Evolutionary conservation across 202 grass and related monocot species (phyloP).

Genomic region (Cymbopogon flexuosus): DNA sequence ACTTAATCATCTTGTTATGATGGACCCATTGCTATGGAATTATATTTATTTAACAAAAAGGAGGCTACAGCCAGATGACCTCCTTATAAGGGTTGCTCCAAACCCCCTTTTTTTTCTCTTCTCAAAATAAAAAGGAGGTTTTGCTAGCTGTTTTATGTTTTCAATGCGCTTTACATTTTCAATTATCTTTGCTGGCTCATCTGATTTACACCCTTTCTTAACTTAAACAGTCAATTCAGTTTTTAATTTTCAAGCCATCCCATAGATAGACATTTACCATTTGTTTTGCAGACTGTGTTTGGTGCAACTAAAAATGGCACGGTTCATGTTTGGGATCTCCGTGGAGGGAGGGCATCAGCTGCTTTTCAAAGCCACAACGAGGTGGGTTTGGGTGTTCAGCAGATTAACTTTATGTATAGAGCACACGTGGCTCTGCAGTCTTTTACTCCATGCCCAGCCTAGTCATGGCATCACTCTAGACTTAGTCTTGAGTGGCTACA

Average conservation of each 20-base stretch:
- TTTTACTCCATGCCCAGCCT: conserved; percentile 14
- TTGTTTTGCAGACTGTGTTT: conserved; percentile 63
- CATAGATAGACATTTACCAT: conserved; percentile 5
- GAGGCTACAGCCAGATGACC: not conserved
- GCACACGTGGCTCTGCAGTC: not conserved
- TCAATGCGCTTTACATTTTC: conserved; percentile 2
- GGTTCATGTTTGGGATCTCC: conserved; percentile 85
- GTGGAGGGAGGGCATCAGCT: conserved; percentile 69
- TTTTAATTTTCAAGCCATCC: not conserved
- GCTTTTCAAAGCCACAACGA: conserved; percentile 91
- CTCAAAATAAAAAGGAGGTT: not conserved
- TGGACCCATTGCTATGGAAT: not conserved
- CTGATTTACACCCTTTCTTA: conserved; percentile 17
- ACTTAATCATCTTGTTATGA: conserved; percentile 12
- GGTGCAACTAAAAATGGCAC: conserved; percentile 68
- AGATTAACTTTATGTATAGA: conserved; percentile 8
- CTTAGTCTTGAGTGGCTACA: not conserved
- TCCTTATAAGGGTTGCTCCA: not conserved
- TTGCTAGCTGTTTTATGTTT: not conserved
- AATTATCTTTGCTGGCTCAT: not conserved
- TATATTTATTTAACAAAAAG: not conserved
- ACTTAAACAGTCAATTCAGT: not conserved
- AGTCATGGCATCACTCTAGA: not conserved
- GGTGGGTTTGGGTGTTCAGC: conserved; percentile 35
- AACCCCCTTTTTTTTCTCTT: not conserved